Evolutionary conservation across 345 rosid species (phyloP).

Genomic region (Pelargonium nanum): DNA sequence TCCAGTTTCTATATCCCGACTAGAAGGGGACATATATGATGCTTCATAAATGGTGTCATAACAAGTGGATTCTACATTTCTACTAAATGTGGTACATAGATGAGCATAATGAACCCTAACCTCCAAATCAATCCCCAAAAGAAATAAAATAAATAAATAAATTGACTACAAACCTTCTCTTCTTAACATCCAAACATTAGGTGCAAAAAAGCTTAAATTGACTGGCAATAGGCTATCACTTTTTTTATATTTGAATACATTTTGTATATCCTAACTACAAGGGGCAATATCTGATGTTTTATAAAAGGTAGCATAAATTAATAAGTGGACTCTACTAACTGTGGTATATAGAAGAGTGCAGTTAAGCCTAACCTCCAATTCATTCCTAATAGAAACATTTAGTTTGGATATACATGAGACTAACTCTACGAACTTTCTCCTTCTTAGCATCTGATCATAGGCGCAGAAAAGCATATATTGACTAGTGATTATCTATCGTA

Average conservation of each 20-base stretch:
- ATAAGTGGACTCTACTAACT: not conserved
- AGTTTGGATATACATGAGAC: not conserved
- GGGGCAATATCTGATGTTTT: not conserved
- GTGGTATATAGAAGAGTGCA: not conserved
- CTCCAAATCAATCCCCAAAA: too few species aligned
- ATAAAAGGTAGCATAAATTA: not conserved
- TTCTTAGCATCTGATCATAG: not conserved
- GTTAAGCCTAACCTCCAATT: not conserved
- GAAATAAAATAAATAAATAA: too few species aligned
- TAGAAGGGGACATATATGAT: not conserved
- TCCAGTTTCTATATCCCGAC: too few species aligned
- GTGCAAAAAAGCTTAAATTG: too few species aligned
- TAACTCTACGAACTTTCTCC: not conserved
- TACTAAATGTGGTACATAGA: not conserved
- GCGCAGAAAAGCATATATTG: not conserved
- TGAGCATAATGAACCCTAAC: not conserved
- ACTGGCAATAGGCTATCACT: too few species aligned
- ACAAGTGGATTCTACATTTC: not conserved
- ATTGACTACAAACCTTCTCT: too few species aligned
- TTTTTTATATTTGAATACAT: too few species aligned
- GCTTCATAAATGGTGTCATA: not conserved
- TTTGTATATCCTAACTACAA: too few species aligned
- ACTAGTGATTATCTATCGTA: not conserved
- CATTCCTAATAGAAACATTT: too few species aligned
- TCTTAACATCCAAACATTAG: too few species aligned